Evolutionary conservation across 129 eudicot species (phyloP), one percentile per base, ranked within the genome.

Genomic region (Tanacetum coccineum): DNA sequence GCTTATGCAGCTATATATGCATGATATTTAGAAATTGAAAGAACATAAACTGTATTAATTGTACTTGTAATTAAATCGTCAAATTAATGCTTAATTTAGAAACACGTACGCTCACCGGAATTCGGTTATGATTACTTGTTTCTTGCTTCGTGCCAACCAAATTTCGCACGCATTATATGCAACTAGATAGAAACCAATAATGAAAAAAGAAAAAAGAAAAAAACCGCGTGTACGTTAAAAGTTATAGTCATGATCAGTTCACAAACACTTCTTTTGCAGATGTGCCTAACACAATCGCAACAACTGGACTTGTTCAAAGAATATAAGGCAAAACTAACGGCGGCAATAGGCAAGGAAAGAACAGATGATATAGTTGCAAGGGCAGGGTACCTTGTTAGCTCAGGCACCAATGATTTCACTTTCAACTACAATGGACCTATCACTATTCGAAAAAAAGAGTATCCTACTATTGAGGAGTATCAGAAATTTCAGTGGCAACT

Each of bases 341-440:
- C 21, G 18, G 70, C 74, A 4, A 72, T 78, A 42, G 82, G 82
- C 47, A 66, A 66, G 59, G 82, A 78, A 66, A 72, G 60, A 42
- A 78, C 82, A 2, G 56, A 78, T 30, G 82, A 78, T 78, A 42
- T 78, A 42, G 77, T 78, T 20, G 40, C 59, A 9, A 50, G 74
- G 32, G 82, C 78, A 0, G 82, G 70, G 44, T 78, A 71, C 25
- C 40, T 78, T 59, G 42, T 72, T 20, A 78, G 82, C 59, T 71
- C 82, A 2, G 82, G 82, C 39, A 78, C 82, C 20, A 78, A 78
- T 6, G 82, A 78, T 66, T 78, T 71, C 68, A 66, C 64, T 26
- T 78, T 78, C 59, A 78, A 78, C 69, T 78, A 78, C 64, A 66
- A 57, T 6, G 82, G 82, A 21, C 79, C 79, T 21, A 1, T 78